phyloP scores from a whole-genome alignment of 1,284 basidiomycete species.

The Phellinidium pouzarii region DNA sequence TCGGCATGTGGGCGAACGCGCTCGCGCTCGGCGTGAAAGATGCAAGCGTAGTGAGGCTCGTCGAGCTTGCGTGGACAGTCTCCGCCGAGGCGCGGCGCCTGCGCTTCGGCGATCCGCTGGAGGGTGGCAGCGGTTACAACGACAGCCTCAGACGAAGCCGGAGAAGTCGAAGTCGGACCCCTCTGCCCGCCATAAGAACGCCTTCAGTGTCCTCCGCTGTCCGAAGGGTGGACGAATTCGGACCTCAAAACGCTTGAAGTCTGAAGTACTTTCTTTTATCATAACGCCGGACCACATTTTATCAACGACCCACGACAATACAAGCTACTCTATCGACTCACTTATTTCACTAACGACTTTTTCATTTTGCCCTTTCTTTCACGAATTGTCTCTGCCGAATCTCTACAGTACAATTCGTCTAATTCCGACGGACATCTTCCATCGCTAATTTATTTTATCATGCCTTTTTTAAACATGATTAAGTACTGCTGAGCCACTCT shows the following conservation, averaged over 20 bases:
- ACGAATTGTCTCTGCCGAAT: not conserved
- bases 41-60: not conserved
- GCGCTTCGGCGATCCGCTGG: not conserved
- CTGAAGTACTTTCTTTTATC: not conserved
- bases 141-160: not conserved
- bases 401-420: not conserved
- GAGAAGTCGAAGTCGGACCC: not conserved
- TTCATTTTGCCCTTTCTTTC: not conserved
- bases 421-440: not conserved
- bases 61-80: conserved; percentile 6
- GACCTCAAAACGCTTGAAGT: not conserved
- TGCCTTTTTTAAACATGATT: not conserved
- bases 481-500: not conserved
- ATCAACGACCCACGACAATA: not conserved
- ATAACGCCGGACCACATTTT: not conserved
- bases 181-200: not conserved
- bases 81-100: conserved; percentile 3
- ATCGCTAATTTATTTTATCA: not conserved
- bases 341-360: not conserved
- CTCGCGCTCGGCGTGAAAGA: conserved; percentile 8
- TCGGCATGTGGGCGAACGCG: conserved; percentile 7
- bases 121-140: not conserved
- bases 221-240: not conserved
- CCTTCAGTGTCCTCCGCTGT: not conserved
- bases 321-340: not conserved